Conservation (phyloP, 2,329 filamentous ascomycete genomes). For the Trichoderma gracile region DNA sequence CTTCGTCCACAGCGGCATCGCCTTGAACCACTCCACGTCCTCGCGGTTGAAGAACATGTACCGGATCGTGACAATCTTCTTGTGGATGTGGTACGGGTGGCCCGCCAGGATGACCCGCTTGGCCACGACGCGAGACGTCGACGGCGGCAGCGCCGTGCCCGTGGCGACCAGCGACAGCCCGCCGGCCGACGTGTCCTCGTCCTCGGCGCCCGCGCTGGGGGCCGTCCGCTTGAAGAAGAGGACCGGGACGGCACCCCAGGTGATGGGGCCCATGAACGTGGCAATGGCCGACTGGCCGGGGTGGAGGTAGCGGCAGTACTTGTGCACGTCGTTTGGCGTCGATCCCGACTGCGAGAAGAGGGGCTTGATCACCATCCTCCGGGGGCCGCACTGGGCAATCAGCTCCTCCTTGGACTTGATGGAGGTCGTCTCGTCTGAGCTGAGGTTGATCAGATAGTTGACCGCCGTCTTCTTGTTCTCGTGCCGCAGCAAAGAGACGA, state of each 20-base stretch:
- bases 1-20: constrained; percentile 90
- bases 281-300: constrained; percentile 88
- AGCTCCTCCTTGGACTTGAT: constrained; percentile 92
- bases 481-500: constrained; percentile 88
- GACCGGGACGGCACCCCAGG: constrained; percentile 88
- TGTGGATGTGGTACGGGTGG: constrained; percentile 98
- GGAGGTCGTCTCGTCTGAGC: constrained; percentile 70
- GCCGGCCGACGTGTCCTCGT: constrained; percentile 43
- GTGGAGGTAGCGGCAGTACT: constrained; percentile 89
- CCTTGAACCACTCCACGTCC: constrained; percentile 97
- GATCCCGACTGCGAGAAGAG: constrained; percentile 87
- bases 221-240: constrained; percentile 76
- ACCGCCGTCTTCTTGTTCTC: constrained; percentile 91
- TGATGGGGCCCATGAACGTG: constrained; percentile 84
- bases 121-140: constrained; percentile 76
- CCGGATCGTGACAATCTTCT: constrained; percentile 90
- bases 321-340: constrained; percentile 95
- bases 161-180: constrained; percentile 76
- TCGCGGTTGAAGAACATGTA: constrained; percentile 99
- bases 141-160: constrained; percentile 81
- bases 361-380: constrained; percentile 84
- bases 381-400: constrained; percentile 86
- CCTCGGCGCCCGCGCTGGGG: constrained; percentile 45
- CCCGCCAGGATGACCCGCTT: constrained; percentile 94
- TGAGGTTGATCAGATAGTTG: constrained; percentile 87